These are phyloP conservation scores for Botrytis pseudocinerea DNA, from an alignment of 2,329 filamentous ascomycete genomes.

Conservation along the genomic window DNA sequence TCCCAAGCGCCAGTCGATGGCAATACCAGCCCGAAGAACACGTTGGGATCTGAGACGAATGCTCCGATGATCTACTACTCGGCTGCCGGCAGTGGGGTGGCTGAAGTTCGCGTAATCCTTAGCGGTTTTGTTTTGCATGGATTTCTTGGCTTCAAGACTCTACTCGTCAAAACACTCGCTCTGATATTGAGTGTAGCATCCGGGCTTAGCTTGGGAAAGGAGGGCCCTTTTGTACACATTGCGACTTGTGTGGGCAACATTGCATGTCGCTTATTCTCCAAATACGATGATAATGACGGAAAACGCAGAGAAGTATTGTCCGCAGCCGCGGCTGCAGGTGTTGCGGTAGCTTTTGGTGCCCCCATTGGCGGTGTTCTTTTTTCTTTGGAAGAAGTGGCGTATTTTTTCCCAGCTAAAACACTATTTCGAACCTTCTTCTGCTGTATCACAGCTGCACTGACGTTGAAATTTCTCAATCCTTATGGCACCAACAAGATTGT, in stretches of 20 bases:
- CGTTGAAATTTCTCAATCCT: constrained; percentile 91
- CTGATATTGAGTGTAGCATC: constrained; percentile 88
- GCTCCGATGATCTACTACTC: constrained; percentile 92
- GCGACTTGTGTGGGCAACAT: constrained; percentile 95
- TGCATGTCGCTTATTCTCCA: constrained; percentile 85
- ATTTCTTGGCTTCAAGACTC: constrained; percentile 84
- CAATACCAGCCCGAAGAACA: constrained; percentile 46
- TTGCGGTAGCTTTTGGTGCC: constrained; percentile 91
- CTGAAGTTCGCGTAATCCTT: constrained; percentile 96
- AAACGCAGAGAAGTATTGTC: constrained; percentile 94
- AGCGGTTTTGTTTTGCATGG: constrained; percentile 96
- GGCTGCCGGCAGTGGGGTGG: constrained; percentile 92
- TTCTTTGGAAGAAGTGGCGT: constrained; percentile 90
- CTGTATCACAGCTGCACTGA: constrained; percentile 88
- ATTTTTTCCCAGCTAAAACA: constrained; percentile 97
- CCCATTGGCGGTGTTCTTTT: constrained; percentile 90
- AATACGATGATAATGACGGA: constrained; percentile 91
- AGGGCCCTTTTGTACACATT: constrained; percentile 94
- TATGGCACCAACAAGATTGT: constrained; percentile 97
- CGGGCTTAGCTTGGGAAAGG: constrained; percentile 90
- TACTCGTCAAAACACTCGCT: constrained; percentile 80
- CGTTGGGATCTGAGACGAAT: constrained; percentile 36
- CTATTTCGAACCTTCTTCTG: constrained; percentile 98
- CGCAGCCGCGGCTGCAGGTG: constrained; percentile 85
- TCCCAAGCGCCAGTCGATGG: constrained; percentile 44